Evolutionary conservation across 805 yeast genomes (phyloP).

Genomic region (Saccharomycopsis guyanensis): DNA sequence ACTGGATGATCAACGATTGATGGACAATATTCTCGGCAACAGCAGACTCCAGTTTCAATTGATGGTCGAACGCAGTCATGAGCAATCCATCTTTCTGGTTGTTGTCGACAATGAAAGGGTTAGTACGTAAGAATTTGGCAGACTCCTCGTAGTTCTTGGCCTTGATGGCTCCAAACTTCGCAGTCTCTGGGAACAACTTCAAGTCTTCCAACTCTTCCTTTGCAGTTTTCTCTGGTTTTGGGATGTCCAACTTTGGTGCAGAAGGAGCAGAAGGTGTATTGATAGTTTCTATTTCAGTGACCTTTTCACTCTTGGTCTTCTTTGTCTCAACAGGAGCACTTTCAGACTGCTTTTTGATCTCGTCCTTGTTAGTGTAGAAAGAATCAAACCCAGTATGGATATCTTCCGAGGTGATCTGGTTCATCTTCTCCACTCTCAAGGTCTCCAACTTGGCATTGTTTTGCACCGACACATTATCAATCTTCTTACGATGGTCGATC

Average conservation of each 20-base stretch:
- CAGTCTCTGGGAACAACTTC: conserved; percentile 55
- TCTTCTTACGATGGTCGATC: conserved; percentile 58
- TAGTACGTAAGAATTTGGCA: conserved; percentile 41
- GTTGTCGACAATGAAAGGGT: conserved; percentile 65
- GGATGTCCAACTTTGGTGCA: conserved; percentile 19
- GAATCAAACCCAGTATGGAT: conserved; percentile 82
- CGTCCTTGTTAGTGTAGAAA: conserved; percentile 18
- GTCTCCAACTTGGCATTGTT: conserved; percentile 61
- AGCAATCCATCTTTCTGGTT: conserved; percentile 86
- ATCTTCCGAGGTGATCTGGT: conserved; percentile 83
- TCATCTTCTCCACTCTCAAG: conserved; percentile 60
- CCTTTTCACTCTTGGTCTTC: conserved; percentile 24
- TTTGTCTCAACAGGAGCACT: conserved; percentile 44
- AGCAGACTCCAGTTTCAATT: conserved; percentile 51
- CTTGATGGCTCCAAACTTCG: conserved; percentile 52
- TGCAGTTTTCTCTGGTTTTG: conserved; percentile 9
- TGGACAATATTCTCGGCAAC: conserved; percentile 62
- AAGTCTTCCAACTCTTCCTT: conserved; percentile 38
- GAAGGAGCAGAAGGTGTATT: conserved; percentile 22
- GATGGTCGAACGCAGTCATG: conserved; percentile 86
- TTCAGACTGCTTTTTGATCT: conserved; percentile 28
- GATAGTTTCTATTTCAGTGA: conserved; percentile 29
- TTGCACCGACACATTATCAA: conserved; percentile 55
- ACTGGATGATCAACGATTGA: conserved; percentile 75
- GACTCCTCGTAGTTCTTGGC: conserved; percentile 40